Percentiles rank a stretch among this genome's conserved stretches.
phyloP scores from a whole-genome alignment of 2,329 filamentous ascomycete genomes.

The Dissoconium aciculare region DNA sequence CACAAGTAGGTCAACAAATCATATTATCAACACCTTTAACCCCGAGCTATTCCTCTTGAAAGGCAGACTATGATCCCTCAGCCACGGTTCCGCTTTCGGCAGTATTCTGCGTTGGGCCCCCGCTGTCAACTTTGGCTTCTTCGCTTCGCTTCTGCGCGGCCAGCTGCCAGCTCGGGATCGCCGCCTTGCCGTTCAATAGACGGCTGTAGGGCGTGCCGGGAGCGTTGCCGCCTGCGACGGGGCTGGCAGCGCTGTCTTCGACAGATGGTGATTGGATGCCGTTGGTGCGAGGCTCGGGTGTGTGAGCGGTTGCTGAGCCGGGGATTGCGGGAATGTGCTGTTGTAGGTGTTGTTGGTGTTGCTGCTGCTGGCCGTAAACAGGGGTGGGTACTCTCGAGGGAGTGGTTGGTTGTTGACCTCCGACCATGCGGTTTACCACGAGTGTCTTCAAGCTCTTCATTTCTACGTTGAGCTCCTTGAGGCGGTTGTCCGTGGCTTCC shows the following conservation, averaged over 20 bases:
- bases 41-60: no score
- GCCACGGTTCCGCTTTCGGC: constrained; percentile 16
- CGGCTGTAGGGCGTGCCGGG: constrained; percentile 15
- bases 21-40: no score
- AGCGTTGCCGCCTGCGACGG: constrained; percentile 3
- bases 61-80: no score
- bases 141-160: constrained; percentile 34
- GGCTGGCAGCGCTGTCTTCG: constrained; percentile 3
- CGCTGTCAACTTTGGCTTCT: constrained; percentile 29
- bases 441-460: constrained; percentile 85
- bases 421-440: constrained; percentile 48
- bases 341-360: constrained; percentile 9
- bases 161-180: constrained; percentile 41
- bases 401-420: constrained; percentile 9
- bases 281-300: no score
- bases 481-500: constrained; percentile 60
- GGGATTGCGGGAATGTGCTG: constrained; percentile 11
- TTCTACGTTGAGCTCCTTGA: constrained; percentile 76
- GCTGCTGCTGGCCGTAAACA: constrained; percentile 5
- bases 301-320: no score
- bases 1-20: no score
- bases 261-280: constrained; percentile 3
- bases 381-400: no score
- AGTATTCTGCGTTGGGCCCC: constrained; percentile 6
- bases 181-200: constrained; percentile 23